Percentiles rank a stretch among this genome's conserved stretches.
Conservation (phyloP, 2,329 filamentous ascomycete genomes). For the Ceratocystis papillata region DNA sequence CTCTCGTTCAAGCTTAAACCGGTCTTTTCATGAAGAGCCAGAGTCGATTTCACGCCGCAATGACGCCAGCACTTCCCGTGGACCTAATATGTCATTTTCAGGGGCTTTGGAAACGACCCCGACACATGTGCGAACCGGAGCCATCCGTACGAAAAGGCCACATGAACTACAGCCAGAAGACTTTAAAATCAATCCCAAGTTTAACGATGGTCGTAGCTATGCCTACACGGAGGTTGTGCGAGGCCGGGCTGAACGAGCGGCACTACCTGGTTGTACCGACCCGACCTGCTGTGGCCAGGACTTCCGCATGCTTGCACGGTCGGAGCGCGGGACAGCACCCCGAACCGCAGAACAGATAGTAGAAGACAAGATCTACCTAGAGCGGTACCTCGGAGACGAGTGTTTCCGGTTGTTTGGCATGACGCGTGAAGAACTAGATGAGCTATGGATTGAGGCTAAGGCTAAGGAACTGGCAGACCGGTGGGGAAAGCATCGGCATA, state of each 20-base stretch:
- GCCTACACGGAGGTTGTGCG: conserved; percentile 68
- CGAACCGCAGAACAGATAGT: conserved; percentile 32
- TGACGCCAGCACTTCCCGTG: neutral
- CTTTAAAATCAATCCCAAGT: conserved; percentile 70
- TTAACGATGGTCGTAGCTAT: conserved; percentile 59
- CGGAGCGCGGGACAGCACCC: conserved; percentile 36
- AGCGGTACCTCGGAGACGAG: conserved; percentile 47
- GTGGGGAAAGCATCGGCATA: conserved; percentile 66
- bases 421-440: conserved; percentile 48
- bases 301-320: conserved; percentile 55
- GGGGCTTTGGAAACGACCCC: neutral
- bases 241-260: conserved; percentile 55
- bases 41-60: neutral
- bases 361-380: conserved; percentile 42
- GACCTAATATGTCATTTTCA: conserved; percentile 12
- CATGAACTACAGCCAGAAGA: conserved; percentile 53
- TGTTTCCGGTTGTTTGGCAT: conserved; percentile 50
- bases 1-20: neutral
- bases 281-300: conserved; percentile 64
- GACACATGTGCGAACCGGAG: neutral
- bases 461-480: conserved; percentile 61
- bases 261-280: conserved; percentile 62
- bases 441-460: conserved; percentile 64
- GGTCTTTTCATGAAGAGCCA: conserved; percentile 18
- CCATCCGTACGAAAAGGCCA: conserved; percentile 28